Evolutionary conservation across 495 filamentous ascomycete genomes (phyloP).

Genomic region (Aspergillus taichungensis): DNA sequence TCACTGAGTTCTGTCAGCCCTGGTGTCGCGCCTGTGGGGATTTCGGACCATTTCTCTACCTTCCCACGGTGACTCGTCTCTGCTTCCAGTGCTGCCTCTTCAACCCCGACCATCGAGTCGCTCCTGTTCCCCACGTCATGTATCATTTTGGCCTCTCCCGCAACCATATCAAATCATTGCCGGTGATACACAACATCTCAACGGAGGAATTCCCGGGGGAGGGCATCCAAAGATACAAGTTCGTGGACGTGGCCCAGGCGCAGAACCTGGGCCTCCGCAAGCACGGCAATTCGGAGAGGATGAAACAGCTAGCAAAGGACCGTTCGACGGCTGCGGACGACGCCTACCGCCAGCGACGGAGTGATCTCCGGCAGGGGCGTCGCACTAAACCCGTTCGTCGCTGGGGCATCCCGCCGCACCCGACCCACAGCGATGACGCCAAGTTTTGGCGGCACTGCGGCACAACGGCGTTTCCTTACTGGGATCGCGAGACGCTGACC

Average conservation of each 20-base stretch:
- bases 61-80: constrained; percentile 2
- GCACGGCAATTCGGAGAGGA: not conserved
- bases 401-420: not conserved
- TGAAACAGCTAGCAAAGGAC: not conserved
- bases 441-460: not conserved
- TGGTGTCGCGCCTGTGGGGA: constrained; percentile 6
- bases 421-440: not conserved
- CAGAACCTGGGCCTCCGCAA: not conserved
- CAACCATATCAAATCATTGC: not conserved
- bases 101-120: not conserved
- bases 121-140: not conserved
- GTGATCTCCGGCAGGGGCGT: too few species aligned
- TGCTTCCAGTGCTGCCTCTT: constrained; percentile 5
- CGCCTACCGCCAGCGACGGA: not conserved
- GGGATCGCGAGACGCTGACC: constrained; percentile 3
- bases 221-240: too few species aligned
- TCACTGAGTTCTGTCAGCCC: constrained; percentile 7
- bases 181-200: not conserved
- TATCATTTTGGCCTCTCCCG: not conserved
- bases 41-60: constrained; percentile 8
- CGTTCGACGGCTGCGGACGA: not conserved
- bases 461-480: constrained; percentile 4
- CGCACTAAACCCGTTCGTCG: too few species aligned
- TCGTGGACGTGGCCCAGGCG: not conserved
- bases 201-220: too few species aligned